Evolutionary conservation across 2,329 filamentous ascomycete species (phyloP), one percentile per base, ranked within the genome.

Genomic region (Zymoseptoria pseudotritici): DNA sequence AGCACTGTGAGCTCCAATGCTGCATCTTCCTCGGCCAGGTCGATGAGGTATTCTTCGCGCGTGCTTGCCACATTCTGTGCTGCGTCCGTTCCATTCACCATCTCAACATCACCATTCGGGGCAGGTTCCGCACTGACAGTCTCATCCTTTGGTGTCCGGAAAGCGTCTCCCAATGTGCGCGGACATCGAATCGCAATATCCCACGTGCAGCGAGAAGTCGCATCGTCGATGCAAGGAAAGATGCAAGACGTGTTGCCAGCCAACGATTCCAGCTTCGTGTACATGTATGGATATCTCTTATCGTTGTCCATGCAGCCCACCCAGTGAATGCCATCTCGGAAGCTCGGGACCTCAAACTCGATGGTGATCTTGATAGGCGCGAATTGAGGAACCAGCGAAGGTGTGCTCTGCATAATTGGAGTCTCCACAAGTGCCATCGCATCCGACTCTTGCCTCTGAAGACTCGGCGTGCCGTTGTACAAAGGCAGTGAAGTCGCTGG

Each of bases 201-300:
- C 90, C 94, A 99, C 10, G 87, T 86, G 70, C 88, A 93, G 58
- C 91, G 84, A 59, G 89, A 87, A 36, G 86, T 86, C 22, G 88
- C 84, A 71, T 96, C 89, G 72, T 99, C 94, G 56, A 97, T 82
- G 72, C 94, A 97, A 0, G 94, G 94, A 69, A 99, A 99, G 24
- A 97, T 85, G 67, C 88, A 92, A 53, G 87, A 93, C 0, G 91
- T 87, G 19, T 86, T 87, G 29, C 92, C 91, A 0, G 91, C 85
- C 62, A 89, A 87, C 50, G 88, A 79, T 2, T 87, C 89, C 70
- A 93, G 91, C 50, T 87, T 87, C 0, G 93, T 96, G 73, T 96
- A 99, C 54, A 90, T 86, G 76, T 99, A 93, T 0, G 94, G 91
- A 73, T 92, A 99, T 62, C 92, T 84, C 58, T 81, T 80, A 72